phyloP scores from a whole-genome alignment of 441 rosid genomes.

The Pelargonium australe region DNA sequence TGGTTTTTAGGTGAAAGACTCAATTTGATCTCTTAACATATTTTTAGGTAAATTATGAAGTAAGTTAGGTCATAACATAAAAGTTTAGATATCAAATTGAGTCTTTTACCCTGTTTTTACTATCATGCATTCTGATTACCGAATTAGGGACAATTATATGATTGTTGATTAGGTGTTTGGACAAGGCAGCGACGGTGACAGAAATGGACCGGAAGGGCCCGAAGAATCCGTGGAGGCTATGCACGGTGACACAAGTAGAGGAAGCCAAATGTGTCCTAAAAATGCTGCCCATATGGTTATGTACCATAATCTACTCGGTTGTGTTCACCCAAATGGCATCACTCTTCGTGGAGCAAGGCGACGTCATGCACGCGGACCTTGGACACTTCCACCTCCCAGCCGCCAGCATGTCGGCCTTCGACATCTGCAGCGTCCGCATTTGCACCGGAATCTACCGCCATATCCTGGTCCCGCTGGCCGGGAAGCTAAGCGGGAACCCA shows the following conservation, averaged over 20 bases:
- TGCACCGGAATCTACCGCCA: constrained; percentile 74
- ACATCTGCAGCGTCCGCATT: constrained; percentile 70
- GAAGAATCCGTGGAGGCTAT: constrained; percentile 61
- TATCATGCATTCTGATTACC: too few species aligned
- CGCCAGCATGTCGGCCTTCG: constrained; percentile 94
- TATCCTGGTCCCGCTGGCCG: constrained; percentile 67
- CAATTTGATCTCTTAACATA: too few species aligned
- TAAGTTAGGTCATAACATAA: too few species aligned
- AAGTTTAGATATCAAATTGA: too few species aligned
- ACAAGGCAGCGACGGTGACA: constrained; percentile 75
- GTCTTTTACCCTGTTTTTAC: too few species aligned
- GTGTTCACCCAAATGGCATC: constrained; percentile 99
- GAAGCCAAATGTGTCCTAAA: constrained; percentile 93
- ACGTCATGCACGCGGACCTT: constrained; percentile 74
- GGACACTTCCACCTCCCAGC: constrained; percentile 67
- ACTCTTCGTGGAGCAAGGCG: constrained; percentile 96
- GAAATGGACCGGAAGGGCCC: constrained; percentile 52
- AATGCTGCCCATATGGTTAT: constrained; percentile 89
- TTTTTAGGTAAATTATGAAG: not conserved
- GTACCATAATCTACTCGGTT: constrained; percentile 89
- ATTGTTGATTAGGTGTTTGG: constrained; percentile 60
- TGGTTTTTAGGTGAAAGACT: too few species aligned
- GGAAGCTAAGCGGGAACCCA: constrained; percentile 35
- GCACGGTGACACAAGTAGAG: constrained; percentile 89
- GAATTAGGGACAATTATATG: too few species aligned